These are phyloP conservation scores for Graphilbum sp. DNA, from an alignment of 2,329 filamentous ascomycete species.

Conservation along the genomic window DNA sequence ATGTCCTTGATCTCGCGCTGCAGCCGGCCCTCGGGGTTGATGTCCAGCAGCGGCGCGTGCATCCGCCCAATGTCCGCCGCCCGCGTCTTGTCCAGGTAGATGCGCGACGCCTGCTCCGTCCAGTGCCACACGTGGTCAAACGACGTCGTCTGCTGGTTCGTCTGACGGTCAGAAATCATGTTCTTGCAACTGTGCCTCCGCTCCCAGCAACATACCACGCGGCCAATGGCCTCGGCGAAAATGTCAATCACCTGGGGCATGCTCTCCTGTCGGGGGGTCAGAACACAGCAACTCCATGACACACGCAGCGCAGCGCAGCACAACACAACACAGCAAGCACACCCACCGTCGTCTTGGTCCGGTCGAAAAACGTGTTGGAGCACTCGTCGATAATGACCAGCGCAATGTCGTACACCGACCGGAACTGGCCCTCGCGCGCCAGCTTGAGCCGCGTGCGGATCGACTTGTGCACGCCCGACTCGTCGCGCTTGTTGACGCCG, in stretches of 20 bases:
- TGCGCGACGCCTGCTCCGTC: slow-evolving; percentile 12
- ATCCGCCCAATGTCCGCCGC: slow-evolving; percentile 7
- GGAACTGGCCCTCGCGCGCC: slow-evolving; percentile 13
- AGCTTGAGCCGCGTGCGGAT: slow-evolving; percentile 18
- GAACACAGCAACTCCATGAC: too few relatives aligned
- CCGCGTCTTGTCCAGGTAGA: slow-evolving; percentile 5
- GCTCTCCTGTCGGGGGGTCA: neutral
- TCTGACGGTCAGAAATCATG: too few relatives aligned
- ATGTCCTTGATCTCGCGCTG: slow-evolving; percentile 29
- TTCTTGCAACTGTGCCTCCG: too few relatives aligned
- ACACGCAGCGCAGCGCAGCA: too few relatives aligned
- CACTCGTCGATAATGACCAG: slow-evolving; percentile 26
- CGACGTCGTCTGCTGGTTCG: slow-evolving; percentile 21
- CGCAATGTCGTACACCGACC: slow-evolving; percentile 23
- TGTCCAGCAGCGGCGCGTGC: slow-evolving; percentile 19
- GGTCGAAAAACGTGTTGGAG: slow-evolving; percentile 22
- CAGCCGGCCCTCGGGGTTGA: slow-evolving; percentile 24
- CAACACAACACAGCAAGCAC: too few relatives aligned
- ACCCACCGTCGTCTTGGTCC: neutral
- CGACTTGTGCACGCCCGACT: slow-evolving; percentile 22
- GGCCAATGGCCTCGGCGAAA: slow-evolving; percentile 24
- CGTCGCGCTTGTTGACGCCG: slow-evolving; percentile 22
- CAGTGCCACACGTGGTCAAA: slow-evolving; percentile 22
- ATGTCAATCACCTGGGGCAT: slow-evolving; percentile 22
- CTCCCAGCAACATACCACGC: too few relatives aligned